Evolutionary conservation across 1,284 basidiomycete genomes (phyloP).

Genomic region (Tylopilus sp.): DNA sequence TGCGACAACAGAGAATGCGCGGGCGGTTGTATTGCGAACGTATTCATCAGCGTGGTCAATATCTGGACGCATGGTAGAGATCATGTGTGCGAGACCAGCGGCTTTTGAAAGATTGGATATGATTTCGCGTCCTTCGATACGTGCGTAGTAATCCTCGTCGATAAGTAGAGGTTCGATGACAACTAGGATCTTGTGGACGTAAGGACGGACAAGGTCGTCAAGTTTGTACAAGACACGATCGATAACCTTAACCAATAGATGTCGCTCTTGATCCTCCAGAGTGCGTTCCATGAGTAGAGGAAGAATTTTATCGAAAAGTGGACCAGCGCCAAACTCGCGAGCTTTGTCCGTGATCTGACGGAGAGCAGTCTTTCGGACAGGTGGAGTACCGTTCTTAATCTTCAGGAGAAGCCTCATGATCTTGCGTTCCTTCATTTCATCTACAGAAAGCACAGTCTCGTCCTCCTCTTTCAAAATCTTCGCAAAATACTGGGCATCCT

Average conservation of each 20-base stretch:
- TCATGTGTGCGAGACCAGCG: slow-evolving; percentile 99
- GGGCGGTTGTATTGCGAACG: slow-evolving; percentile 97
- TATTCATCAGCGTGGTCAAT: slow-evolving; percentile 99
- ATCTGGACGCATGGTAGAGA: slow-evolving; percentile 99
- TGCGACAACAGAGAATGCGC: slow-evolving; percentile 98
- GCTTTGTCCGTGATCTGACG: slow-evolving; percentile 99
- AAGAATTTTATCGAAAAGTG: slow-evolving; percentile 99
- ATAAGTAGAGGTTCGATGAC: slow-evolving; percentile 99
- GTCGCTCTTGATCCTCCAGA: slow-evolving; percentile 97
- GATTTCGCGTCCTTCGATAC: slow-evolving; percentile 98
- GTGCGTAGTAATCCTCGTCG: slow-evolving; percentile 99
- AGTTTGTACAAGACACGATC: slow-evolving; percentile 98
- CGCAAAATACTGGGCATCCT: slow-evolving; percentile 96
- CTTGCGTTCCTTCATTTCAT: slow-evolving; percentile 99
- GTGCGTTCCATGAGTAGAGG: slow-evolving; percentile 98
- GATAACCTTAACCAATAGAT: slow-evolving; percentile 98
- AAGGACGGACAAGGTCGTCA: slow-evolving; percentile 96
- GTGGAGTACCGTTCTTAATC: slow-evolving; percentile 99
- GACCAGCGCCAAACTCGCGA: slow-evolving; percentile 95
- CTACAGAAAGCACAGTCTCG: slow-evolving; percentile 90
- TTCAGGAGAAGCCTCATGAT: slow-evolving; percentile 99
- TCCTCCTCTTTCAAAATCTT: slow-evolving; percentile 95
- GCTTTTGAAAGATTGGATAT: slow-evolving; percentile 99
- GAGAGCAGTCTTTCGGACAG: slow-evolving; percentile 95
- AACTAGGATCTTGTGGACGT: slow-evolving; percentile 98